Evolutionary conservation across 2,329 filamentous ascomycete species (phyloP).

Genomic region (Myriangium duriaei): DNA sequence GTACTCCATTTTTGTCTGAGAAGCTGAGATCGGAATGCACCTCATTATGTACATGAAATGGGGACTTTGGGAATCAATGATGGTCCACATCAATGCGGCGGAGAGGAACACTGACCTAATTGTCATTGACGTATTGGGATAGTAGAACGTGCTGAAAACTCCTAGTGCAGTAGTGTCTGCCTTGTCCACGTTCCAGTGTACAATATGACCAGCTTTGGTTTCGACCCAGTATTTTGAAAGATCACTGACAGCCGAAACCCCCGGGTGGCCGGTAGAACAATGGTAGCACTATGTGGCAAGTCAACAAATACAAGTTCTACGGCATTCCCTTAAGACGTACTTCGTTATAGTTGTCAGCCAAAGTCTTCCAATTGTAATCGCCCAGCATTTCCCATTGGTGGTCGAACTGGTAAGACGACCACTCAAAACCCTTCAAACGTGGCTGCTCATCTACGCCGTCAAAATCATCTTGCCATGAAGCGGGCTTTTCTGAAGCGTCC

Average conservation of each 20-base stretch:
- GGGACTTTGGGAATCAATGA: conserved; percentile 35
- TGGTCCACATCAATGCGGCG: conserved; percentile 4
- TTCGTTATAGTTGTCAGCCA: conserved; percentile 50
- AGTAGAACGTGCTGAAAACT: conserved; percentile 8
- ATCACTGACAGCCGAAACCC: conserved; percentile 43
- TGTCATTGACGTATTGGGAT: conserved; percentile 5
- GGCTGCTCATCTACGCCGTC: conserved; percentile 33
- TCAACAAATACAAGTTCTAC: too few species aligned
- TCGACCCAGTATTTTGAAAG: conserved; percentile 43
- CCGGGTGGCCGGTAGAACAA: conserved; percentile 47
- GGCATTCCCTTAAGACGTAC: too few species aligned
- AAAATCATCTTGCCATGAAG: conserved; percentile 39
- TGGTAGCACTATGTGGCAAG: too few species aligned
- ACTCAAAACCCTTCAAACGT: conserved; percentile 34
- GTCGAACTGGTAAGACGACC: conserved; percentile 43
- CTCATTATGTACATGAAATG: conserved; percentile 52
- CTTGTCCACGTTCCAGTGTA: conserved; percentile 34
- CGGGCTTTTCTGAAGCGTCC: conserved; percentile 24
- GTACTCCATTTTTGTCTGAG: conserved; percentile 42
- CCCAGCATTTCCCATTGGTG: conserved; percentile 44
- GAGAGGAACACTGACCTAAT: too few species aligned
- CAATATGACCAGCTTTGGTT: conserved; percentile 37
- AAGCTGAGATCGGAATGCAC: conserved; percentile 43
- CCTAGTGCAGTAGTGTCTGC: conserved; percentile 29
- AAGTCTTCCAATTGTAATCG: conserved; percentile 46